Base-by-base conservation (phyloP, 495 filamentous ascomycete genomes). In the Neurospora sp. region DNA sequence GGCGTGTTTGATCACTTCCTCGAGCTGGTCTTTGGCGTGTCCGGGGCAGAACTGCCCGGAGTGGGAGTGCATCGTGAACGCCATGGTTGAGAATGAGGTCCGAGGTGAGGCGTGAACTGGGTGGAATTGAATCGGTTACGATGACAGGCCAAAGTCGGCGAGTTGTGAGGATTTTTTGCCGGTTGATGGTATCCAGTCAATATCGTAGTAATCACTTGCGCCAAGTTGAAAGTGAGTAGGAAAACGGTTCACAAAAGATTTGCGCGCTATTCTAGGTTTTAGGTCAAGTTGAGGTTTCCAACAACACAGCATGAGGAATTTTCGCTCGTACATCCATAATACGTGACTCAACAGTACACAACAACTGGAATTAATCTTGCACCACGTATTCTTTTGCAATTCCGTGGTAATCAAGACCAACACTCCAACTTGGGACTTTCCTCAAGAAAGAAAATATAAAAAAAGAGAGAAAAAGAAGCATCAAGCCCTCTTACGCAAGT, bases 61-160 rank as follows among this genome's bases (percentile, higher is more conserved):
- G 85, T 99, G 96, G 80, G 93, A 96, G 83, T 99, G 96, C 83
- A 98, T 96, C n/a, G 96, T 94, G 85, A 96, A 97, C 11, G 96
- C 94, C 96, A 99, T 99, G 66, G 31, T 70, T 27, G 4, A 23
- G 39, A 35, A 9, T 6, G 38, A 11, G 37, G 69, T 12, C 9
- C 69, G 48, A n/a, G 3, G 31, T 74, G 23, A 35, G 11, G 2
- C 9, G 9, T 39, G 9, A 46, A 12, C 1, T n/a, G 31, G n/a
- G n/a, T 16, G 4, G 48, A 5, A 31, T 44, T 40, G 14, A 44
- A 3, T 20, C 69, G 11, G 20, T 5, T 23, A 27, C 16, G 10
- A 44, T 8, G 1, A 37, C 46, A 20, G 23, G 14, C 7, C 31
- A 27, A 71, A 31, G 31, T 16, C 6, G 16, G 41, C 12, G 40